Base-by-base conservation (phyloP, 2,329 filamentous ascomycete species). In the Davidsoniella eucalypti region DNA sequence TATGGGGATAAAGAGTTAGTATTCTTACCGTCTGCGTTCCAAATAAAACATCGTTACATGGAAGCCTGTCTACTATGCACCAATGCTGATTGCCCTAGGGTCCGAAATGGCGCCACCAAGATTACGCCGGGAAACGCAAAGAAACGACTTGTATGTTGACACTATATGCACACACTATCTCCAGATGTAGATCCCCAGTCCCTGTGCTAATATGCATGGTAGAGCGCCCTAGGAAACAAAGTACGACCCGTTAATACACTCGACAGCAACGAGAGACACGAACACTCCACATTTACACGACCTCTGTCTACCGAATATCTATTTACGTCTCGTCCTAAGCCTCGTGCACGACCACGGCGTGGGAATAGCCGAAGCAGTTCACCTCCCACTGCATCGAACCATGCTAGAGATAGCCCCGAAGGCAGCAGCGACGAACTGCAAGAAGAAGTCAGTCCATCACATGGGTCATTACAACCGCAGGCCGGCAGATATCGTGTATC, bases 1-100 rank as follows among this genome's bases (percentile, higher is more conserved):
- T 47, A 47, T 10, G 44, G 44, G 23, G 44, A 47, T 12, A 39
- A 47, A 47, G 44, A 47, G 44, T 47, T 39, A 37, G 33, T 23
- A 17, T 37, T 25, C 18, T 37, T 23, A 25, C 44, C 44, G 33
- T 25, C 16, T 47, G 33, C 17, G 12, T 38, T 47, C 44, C 23
- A 18, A 39, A n/a, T 10, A 2, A 8, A 23, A n/a, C 10, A 29
- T 17, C 18, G 38, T 12, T 33, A 33, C 29, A 33, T 33, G 8
- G 7, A 33, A 33, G 29, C 2, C 29, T 33, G 9, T 33, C 12
- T 33, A 12, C 29, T 33, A 33, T 33, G 18, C 16, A 44, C 26
- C 6, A 46, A 45, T 16, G n/a, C 44, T 47, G 38, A 47, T 37
- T 23, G 17, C 12, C 23, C 17, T 26, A 47, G 44, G 23, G 16